Base-by-base conservation (phyloP, 2,329 filamentous ascomycete species). In the Chaetothyriales sp. region DNA sequence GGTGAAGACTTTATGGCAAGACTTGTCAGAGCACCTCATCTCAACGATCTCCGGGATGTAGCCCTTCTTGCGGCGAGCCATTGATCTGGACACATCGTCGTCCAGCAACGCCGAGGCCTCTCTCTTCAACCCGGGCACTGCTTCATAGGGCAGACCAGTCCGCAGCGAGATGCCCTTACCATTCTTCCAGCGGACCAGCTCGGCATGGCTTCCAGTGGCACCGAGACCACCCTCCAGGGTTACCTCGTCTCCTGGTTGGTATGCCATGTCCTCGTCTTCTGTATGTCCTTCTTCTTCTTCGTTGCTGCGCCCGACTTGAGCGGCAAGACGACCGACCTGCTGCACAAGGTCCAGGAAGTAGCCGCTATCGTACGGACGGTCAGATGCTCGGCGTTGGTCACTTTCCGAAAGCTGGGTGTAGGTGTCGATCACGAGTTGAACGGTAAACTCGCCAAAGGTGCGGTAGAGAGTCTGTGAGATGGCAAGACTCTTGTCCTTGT, bases 261-360 rank as follows among this genome's bases (percentile, higher is more conserved):
- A 71, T 57, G 75, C 73, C 68, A 73, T 72, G 44, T 74, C 69
- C 62, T 73, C 69, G 46, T 55, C 51, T 26, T 57, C 53, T 19
- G 79, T 66, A 63, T 79, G 75, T 74, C 78, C 76, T 51, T 78
- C 76, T 51, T 74, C 72, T 56, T 74, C 72, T 36, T 59, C 57
- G 49, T 62, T 57, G 46, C 46, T 45, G 51, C 83, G 77, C 57
- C 83, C 81, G 62, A 95, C 80, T 66, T 92, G 85, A 62, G 81
- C 79, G 54, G 87, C 89, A 78, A 95, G 94, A 65, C 86, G 79
- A 65, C 82, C 80, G 61, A 95, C 88, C 78, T 95, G 89, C 66
- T 93, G 86, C 66, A 93, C 83, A 55, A 96, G 81, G 72, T 96
- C 90, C 71, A 95, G 83, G 66, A 95, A 95, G 71, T 96, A 96